Evolutionary conservation across 2,329 filamentous ascomycete species (phyloP), one percentile per base, ranked within the genome.

Genomic region (Basipetospora sp.): DNA sequence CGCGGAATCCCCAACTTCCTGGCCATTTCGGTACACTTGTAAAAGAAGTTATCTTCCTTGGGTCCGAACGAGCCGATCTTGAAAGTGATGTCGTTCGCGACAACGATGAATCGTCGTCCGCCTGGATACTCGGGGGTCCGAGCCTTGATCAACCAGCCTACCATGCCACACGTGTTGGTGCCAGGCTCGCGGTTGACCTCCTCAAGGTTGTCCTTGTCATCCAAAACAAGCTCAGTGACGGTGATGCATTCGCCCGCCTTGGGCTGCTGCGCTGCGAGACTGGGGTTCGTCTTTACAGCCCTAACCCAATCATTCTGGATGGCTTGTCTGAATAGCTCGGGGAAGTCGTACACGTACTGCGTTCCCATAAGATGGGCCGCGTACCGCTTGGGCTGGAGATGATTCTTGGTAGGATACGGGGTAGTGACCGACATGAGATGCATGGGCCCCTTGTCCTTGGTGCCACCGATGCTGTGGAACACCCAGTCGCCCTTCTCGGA

Each of bases 261-360:
- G 25, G 90, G 90, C 58, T 87, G 80, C 65, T 85, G 85, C 30
- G 85, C 75, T 35, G 75, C 74, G 43, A 94, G 64, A 15, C 70
- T 66, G 9, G 84, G 70, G 51, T 88, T 77, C 55, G 78, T 77
- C 56, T 77, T 75, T 45, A 82, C 70, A 40, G 77, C 76, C 57
- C 79, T 78, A 53, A 67, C 64, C 90, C 90, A 98, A 62, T 75
- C 82, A 69, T 94, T 94, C 66, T 94, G 86, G 55, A 94, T 85
- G 31, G 90, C 86, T 63, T 96, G 90, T 54, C 90, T 77, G 81
- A 98, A 98, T 34, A 98, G 77, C 70, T 98, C 90, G 20, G 90
- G 90, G 80, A 98, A 98, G 62, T 98, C 90, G 58, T 98, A 98
- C 39, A 96, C 90, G 57, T 94, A 98, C 63, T 98, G 90, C 19